Percentiles rank a stretch among this genome's conserved stretches.
Evolutionary conservation across 352 stramenopile species (phyloP).

Genomic region (Phytophthora ohioensis): DNA sequence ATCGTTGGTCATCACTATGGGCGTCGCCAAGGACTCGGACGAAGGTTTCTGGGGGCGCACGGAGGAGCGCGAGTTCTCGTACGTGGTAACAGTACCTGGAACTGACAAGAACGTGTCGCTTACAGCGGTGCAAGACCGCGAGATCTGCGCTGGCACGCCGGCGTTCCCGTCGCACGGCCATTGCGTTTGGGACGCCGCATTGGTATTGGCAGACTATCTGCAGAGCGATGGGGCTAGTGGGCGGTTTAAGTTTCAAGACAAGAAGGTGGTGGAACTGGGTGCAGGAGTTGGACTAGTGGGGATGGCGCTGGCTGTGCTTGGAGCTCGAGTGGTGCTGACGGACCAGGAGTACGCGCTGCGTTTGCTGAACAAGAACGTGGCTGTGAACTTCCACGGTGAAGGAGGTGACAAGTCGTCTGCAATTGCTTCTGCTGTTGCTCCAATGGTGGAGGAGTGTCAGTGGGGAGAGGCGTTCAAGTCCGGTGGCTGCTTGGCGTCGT

Average conservation of each 20-base stretch:
- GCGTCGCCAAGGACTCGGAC: slow-evolving; percentile 19
- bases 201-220: slow-evolving; percentile 60
- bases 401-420: background rate
- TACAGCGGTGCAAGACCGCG: slow-evolving; percentile 48
- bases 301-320: slow-evolving; percentile 56
- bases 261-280: slow-evolving; percentile 52
- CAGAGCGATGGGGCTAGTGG: slow-evolving; percentile 30
- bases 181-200: slow-evolving; percentile 65
- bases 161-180: slow-evolving; percentile 61
- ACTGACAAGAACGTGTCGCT: slow-evolving; percentile 22
- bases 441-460: slow-evolving; percentile 49
- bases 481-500: slow-evolving; percentile 29
- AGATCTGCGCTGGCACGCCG: slow-evolving; percentile 43
- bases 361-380: slow-evolving; percentile 57
- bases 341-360: slow-evolving; percentile 64
- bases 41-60: slow-evolving; percentile 46
- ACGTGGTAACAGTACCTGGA: slow-evolving; percentile 28
- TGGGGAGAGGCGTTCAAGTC: slow-evolving; percentile 45
- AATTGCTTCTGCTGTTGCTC: slow-evolving; percentile 14
- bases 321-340: slow-evolving; percentile 51
- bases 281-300: slow-evolving; percentile 62
- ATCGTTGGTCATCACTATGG: slow-evolving; percentile 26
- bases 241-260: slow-evolving; percentile 24
- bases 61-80: slow-evolving; percentile 47
- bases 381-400: slow-evolving; percentile 42